Conservation (phyloP, 192 early-diverging fungal genomes). For the Coemansia sp. region DNA sequence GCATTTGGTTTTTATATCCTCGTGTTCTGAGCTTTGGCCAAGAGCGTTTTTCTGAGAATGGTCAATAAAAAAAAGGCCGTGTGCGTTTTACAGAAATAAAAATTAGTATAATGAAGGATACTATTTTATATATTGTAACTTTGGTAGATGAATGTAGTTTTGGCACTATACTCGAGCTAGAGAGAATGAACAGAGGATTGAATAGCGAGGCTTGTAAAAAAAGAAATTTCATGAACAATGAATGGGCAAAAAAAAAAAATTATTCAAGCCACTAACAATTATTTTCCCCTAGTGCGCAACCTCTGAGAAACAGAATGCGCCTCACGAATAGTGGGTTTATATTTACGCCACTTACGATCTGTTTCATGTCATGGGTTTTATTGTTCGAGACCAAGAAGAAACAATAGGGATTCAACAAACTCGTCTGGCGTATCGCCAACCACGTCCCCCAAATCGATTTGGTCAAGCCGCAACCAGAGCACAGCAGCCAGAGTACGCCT, state of each 20-base stretch:
- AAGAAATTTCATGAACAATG: too few relatives aligned
- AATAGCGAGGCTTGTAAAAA: too few relatives aligned
- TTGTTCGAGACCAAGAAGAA: background rate
- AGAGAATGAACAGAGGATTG: background rate
- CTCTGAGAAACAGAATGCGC: too few relatives aligned
- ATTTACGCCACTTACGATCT: background rate
- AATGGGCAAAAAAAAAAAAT: background rate
- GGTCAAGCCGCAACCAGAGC: constrained; percentile 16
- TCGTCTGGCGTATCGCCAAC: background rate
- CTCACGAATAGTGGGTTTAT: too few relatives aligned
- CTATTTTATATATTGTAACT: constrained; percentile 4
- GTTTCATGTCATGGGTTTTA: background rate
- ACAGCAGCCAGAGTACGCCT: constrained; percentile 4
- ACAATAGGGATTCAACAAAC: constrained; percentile 11
- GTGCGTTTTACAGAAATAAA: too few relatives aligned
- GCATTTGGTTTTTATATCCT: constrained; percentile 4
- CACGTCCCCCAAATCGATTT: constrained; percentile 1
- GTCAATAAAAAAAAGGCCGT: background rate
- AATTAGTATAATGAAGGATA: background rate
- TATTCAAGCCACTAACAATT: constrained; percentile 4
- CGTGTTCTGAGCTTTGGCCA: background rate
- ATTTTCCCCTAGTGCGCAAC: too few relatives aligned
- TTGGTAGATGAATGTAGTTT: background rate
- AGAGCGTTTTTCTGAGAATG: too few relatives aligned
- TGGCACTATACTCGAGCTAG: constrained; percentile 1